Conservation (phyloP, 768 basidiomycete species). For the Trametes villosa region DNA sequence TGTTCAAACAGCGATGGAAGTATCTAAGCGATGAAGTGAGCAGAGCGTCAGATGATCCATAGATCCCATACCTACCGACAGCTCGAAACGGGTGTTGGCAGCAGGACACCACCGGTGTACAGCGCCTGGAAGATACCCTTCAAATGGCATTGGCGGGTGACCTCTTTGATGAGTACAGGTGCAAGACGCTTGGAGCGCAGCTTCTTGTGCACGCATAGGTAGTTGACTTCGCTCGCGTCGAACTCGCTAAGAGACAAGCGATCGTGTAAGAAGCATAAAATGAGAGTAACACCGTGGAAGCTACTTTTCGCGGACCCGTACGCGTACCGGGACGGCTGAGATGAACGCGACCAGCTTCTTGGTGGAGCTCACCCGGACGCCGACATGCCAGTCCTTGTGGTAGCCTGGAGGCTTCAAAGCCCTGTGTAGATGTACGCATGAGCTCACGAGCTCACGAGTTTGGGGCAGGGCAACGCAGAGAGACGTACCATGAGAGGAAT, state of each 20-base stretch:
- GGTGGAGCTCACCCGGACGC: conserved; percentile 88
- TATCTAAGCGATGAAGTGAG: conserved; percentile 54
- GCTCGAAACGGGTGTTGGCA: conserved; percentile 91
- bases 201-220: conserved; percentile 97
- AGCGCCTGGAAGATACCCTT: conserved; percentile 95
- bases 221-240: conserved; percentile 90
- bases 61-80: conserved; percentile 59
- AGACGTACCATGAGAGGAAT: conserved; percentile 84
- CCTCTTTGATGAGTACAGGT: conserved; percentile 96
- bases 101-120: conserved; percentile 91
- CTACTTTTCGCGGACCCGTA: conserved; percentile 86
- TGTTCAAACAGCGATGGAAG: conserved; percentile 89
- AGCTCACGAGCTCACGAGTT: no score
- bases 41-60: background rate
- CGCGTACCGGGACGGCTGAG: conserved; percentile 83
- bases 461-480: background rate
- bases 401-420: conserved; percentile 95
- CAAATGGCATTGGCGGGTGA: conserved; percentile 90
- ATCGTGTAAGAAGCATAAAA: background rate
- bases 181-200: conserved; percentile 92
- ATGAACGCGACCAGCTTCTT: conserved; percentile 97
- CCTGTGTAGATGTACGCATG: conserved; percentile 51
- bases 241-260: conserved; percentile 54
- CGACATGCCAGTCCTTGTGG: conserved; percentile 92
- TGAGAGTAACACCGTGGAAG: no score